Base-by-base conservation (phyloP, 2,329 filamentous ascomycete species). In the Acarospora socialis region DNA sequence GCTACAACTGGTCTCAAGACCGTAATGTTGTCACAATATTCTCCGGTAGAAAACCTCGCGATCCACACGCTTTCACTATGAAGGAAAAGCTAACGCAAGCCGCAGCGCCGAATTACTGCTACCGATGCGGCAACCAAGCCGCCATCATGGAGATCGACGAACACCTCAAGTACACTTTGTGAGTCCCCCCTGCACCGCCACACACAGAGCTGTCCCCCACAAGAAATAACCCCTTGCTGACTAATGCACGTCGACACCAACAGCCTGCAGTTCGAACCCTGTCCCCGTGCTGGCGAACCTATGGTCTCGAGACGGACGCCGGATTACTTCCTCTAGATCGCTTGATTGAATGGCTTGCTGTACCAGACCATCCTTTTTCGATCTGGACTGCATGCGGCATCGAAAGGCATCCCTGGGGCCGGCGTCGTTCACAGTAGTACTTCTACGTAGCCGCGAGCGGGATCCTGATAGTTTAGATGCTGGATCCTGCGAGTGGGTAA, bases 121-220 rank as follows among this genome's bases (percentile, higher is more conserved):
- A 98, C 69, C 75, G 90, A 57, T 98, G 90, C 54, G 90, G 90
- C 53, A 98, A 98, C 61, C 90, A 95, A 61, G 90, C 90, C 35
- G 90, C 90, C n/a, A 95, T 98, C 57, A 98, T 98, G 90, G 90
- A 95, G 62, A 98, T 98, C 58, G 90, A 95, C 46, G 90, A 98
- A 63, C 86, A 95, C 58, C 65, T 98, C 54, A 95, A 98, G 68
- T 98, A 95, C 63, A 95, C 90, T 52, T 95, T 98, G 87, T 94
- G 71, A 60, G 84, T 76, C 27, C 19, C 19, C 27, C n/a, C 19
- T n/a, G n/a, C n/a, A n/a, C n/a, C n/a, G n/a, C n/a, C n/a, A n/a
- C n/a, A n/a, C n/a, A n/a, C n/a, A n/a, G n/a, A n/a, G n/a, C 21
- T 29, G 15, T 21, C 17, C 13, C 12, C 25, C 7, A 20, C 18